Evolutionary conservation across 306 rosid genomes (phyloP), one percentile per base, ranked within the genome.

Genomic region (Urtica urens): DNA sequence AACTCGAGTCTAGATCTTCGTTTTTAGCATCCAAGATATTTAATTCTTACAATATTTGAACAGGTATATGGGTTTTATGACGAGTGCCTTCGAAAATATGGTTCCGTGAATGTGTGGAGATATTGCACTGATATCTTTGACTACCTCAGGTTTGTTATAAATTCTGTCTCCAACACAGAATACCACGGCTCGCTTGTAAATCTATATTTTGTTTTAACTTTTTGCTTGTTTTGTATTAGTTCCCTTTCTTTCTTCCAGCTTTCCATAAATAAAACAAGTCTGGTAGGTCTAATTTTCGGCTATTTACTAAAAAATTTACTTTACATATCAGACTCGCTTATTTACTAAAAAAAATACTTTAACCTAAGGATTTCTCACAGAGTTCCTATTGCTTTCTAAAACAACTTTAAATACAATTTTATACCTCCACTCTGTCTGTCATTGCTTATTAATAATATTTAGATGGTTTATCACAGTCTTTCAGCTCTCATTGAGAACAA

Each of bases 41-140:
- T 59, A 73, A 58, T 50, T 49, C 58, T 28, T 63, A 33, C 71
- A 11, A 45, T 20, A 42, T 54, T 66, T 49, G 58, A 75, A 62
- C 93, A 92, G 99, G 99, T 92, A 57, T 92, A 92, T 66, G 99
- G 99, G 74, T 92, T 92, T 77, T 92, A 92, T 41, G 99, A 92
- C 19, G 99, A 92, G 74, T 92, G 99, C 76, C 93, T 92, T 28
- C 93, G 99, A 29, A 92, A 92, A 68, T 92, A 92, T 64, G 99
- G 96, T 49, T 92, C 99, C 22, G 93, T 78, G 70, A 92, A 92
- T 74, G 99, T 92, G 41, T 92, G 99, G 99, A 86, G 94, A 92
- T 86, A 92, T 48, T 92, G 99, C 72, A 92, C 99, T 2, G 99
- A 86, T 69, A 76, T 92, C 69, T 92, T 92, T 20, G 99, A 92